These are phyloP conservation scores for Huntiella moniliformis DNA, from an alignment of 2,329 filamentous ascomycete genomes.

Conservation along the genomic window DNA sequence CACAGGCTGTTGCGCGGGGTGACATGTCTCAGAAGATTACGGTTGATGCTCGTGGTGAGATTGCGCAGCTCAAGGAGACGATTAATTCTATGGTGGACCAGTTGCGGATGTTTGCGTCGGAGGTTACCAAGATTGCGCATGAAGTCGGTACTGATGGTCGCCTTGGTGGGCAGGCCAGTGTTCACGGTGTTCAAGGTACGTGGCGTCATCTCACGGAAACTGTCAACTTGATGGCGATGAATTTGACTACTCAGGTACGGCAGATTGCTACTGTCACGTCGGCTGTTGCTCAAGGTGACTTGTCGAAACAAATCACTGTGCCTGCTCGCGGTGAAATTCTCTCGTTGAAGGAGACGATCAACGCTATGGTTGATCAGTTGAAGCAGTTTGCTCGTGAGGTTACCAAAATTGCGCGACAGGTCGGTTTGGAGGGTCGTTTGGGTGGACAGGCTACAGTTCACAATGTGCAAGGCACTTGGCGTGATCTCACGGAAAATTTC, in stretches of 20 bases:
- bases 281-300: conserved; percentile 61
- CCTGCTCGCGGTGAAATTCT: conserved; percentile 82
- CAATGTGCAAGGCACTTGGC: conserved; percentile 94
- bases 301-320: conserved; percentile 92
- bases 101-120: conserved; percentile 63
- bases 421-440: conserved; percentile 85
- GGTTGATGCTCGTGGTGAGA: conserved; percentile 62
- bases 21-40: conserved; percentile 74
- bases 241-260: conserved; percentile 72
- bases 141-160: conserved; percentile 75
- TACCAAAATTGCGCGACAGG: conserved; percentile 86
- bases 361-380: conserved; percentile 96
- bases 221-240: conserved; percentile 76
- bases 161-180: conserved; percentile 63
- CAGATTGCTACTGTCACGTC: conserved; percentile 78
- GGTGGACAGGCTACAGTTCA: conserved; percentile 92
- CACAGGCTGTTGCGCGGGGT: conserved; percentile 65
- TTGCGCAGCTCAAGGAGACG: conserved; percentile 64
- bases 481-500: conserved; percentile 84
- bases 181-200: conserved; percentile 70
- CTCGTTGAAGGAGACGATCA: conserved; percentile 94
- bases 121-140: conserved; percentile 65
- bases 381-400: conserved; percentile 95
- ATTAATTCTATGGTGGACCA: conserved; percentile 86
- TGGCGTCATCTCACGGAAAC: conserved; percentile 78